These are phyloP conservation scores for Sporothrix mexicana DNA, from an alignment of 2,329 filamentous ascomycete species.

Conservation along the genomic window DNA sequence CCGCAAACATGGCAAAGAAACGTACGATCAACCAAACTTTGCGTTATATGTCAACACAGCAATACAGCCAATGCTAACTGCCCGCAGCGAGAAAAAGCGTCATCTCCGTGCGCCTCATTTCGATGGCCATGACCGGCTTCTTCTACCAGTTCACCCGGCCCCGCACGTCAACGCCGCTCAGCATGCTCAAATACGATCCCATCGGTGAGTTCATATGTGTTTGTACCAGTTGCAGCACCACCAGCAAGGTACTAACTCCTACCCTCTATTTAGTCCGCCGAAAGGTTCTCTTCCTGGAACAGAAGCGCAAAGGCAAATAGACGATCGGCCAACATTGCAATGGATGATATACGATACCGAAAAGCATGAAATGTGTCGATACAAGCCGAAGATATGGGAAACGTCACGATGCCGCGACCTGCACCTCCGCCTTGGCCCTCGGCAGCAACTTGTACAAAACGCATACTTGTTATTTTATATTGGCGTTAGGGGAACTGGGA, in stretches of 20 bases:
- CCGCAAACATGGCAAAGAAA: slow-evolving; percentile 48
- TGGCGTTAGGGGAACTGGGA: slow-evolving; percentile 34
- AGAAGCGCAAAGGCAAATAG: slow-evolving; percentile 68
- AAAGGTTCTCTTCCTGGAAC: slow-evolving; percentile 94
- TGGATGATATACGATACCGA: neutral
- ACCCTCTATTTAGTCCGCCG: slow-evolving; percentile 72
- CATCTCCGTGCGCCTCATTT: slow-evolving; percentile 90
- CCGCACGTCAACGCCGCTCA: slow-evolving; percentile 79
- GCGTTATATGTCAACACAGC: neutral
- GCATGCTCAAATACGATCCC: slow-evolving; percentile 98
- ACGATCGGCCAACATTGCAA: neutral
- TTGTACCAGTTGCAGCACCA: too few species aligned
- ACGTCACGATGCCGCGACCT: neutral
- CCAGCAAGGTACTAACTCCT: neutral
- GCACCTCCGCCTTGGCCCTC: neutral
- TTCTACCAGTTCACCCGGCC: slow-evolving; percentile 91
- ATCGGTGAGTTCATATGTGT: slow-evolving; percentile 65
- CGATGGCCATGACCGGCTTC: slow-evolving; percentile 98
- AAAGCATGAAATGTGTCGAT: neutral
- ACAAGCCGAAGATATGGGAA: neutral
- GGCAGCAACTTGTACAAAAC: slow-evolving; percentile 30
- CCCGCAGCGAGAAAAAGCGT: slow-evolving; percentile 82
- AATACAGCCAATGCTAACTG: slow-evolving; percentile 3
- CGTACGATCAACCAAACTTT: slow-evolving; percentile 35
- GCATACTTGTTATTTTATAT: slow-evolving; percentile 17